phyloP scores from a whole-genome alignment of 192 early-diverging fungal genomes.

The Backusella parvicylindrica region DNA sequence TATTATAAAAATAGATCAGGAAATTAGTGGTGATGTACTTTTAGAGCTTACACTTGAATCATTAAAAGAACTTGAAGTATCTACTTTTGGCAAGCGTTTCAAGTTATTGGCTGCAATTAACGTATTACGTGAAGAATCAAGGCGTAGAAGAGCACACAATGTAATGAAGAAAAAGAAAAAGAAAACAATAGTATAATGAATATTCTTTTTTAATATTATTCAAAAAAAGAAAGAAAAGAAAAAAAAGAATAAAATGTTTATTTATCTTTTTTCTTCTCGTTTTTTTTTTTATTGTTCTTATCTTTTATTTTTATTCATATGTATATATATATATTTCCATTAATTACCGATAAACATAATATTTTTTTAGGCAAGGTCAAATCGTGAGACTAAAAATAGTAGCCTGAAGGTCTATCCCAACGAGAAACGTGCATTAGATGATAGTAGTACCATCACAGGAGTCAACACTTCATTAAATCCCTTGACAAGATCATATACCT shows the following conservation, averaged over 20 bases:
- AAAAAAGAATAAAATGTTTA: background rate
- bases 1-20: slow-evolving; percentile 7
- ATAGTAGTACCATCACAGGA: background rate
- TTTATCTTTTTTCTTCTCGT: background rate
- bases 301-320: background rate
- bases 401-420: background rate
- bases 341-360: background rate
- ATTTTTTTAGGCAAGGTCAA: background rate
- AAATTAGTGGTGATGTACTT: slow-evolving; percentile 50
- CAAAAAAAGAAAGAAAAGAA: background rate
- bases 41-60: slow-evolving; percentile 56
- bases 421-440: background rate
- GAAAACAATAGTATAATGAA: background rate
- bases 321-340: background rate
- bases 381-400: background rate
- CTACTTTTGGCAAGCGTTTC: slow-evolving; percentile 58
- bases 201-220: background rate
- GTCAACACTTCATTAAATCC: background rate
- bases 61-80: slow-evolving; percentile 62
- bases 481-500: background rate
- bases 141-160: background rate
- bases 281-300: background rate
- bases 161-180: background rate
- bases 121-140: slow-evolving; percentile 32
- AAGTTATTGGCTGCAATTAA: slow-evolving; percentile 60